A percentile compares a stretch with the other conserved stretches of the same genome.
Evolutionary conservation across 2,329 filamentous ascomycete species (phyloP).

Genomic region (Monosporascus sp.): DNA sequence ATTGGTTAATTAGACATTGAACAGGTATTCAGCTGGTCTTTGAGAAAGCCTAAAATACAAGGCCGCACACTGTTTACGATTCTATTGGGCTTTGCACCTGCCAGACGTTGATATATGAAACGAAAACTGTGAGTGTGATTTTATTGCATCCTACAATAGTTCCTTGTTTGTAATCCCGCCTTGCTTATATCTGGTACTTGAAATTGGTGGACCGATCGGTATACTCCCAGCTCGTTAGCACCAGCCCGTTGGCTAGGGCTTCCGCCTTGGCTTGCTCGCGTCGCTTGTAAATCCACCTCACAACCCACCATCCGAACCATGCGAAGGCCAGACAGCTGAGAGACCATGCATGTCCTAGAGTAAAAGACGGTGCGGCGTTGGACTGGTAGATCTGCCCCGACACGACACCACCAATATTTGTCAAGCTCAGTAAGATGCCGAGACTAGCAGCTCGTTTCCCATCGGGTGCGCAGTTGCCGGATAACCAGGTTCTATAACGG

Average conservation of each 20-base stretch:
- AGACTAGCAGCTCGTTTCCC: constrained; percentile 23
- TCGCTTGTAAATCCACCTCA: constrained; percentile 25
- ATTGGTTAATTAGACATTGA: too few species aligned
- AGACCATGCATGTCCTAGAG: constrained; percentile 29
- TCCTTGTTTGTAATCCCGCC: not conserved
- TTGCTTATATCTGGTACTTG: constrained; percentile 37
- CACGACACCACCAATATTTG: constrained; percentile 21
- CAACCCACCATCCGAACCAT: constrained; percentile 32
- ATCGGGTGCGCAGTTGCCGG: constrained; percentile 21
- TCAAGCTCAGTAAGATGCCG: constrained; percentile 18
- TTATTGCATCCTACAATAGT: not conserved
- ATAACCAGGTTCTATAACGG: constrained; percentile 18
- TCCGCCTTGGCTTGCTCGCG: constrained; percentile 26
- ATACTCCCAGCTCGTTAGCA: constrained; percentile 41
- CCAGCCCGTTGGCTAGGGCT: constrained; percentile 31
- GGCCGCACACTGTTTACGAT: too few species aligned
- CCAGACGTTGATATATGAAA: too few species aligned
- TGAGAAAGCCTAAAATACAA: too few species aligned
- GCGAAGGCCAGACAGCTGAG: constrained; percentile 29
- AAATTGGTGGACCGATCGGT: constrained; percentile 46
- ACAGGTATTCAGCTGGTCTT: too few species aligned
- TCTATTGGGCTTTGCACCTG: too few species aligned
- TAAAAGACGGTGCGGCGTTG: constrained; percentile 16
- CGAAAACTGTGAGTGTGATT: too few species aligned
- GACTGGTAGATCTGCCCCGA: constrained; percentile 25